Evolutionary conservation across 2,329 filamentous ascomycete species (phyloP), one percentile per base, ranked within the genome.

Genomic region (Lasiodiplodia gonubiensis): DNA sequence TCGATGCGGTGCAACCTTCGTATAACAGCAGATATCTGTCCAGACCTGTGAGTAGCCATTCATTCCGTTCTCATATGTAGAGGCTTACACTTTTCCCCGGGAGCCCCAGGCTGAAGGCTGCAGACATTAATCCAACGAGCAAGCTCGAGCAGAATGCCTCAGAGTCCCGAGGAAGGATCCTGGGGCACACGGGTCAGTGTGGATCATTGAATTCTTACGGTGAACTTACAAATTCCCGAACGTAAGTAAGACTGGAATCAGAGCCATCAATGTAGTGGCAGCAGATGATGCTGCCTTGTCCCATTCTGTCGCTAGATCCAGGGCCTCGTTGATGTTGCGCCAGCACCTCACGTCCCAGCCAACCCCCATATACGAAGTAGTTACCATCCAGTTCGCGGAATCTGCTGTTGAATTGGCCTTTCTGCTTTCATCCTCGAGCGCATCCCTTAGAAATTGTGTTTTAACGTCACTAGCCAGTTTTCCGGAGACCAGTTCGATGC

Each of bases 201-300:
- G n/a, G 4, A 18, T 5, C 23, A 11, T 23, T 6, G 4, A 23
- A 23, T 12, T 4, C 16, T 16, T 3, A 4, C 2, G 16, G 35
- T 12, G 14, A 25, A 59, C 54, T n/a, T 30, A 59, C 54, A 59
- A 14, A 27, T 46, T 59, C 2, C 37, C 37, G 12, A 59, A 59
- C 0, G 54, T 46, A 23, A 59, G 54, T 4, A 59, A 35, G 11
- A 59, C 54, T 4, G 54, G 54, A 18, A 59, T 59, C 35, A 59
- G 12, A 27, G 54, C 54, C 54, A 59, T 59, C 21, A 59, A 37
- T 2, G 54, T 59, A 2, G 54, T 59, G 7, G 54, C 54, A 16
- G 54, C 54, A 6, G 54, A 59, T 42, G 54, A 59, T 27, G 35
- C 54, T 1, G 54, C 54, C 16, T 59, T 59, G 54, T 59, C 54